Conservation (phyloP, 352 stramenopile genomes). For the Phytophthora chlamydospora region DNA sequence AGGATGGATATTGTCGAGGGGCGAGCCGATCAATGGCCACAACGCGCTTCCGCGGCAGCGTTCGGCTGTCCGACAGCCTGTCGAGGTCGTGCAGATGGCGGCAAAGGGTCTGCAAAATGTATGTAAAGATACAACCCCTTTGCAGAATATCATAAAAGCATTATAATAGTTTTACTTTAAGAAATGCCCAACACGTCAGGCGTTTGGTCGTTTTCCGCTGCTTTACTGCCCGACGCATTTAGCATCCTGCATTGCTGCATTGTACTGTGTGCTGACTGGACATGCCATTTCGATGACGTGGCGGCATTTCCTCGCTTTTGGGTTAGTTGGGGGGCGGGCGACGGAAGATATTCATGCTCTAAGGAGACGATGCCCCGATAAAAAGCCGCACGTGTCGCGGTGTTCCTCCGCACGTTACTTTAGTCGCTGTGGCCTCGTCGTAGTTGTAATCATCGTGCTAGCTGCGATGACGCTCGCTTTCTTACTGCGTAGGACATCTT, state of each 20-base stretch:
- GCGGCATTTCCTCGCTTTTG: background rate
- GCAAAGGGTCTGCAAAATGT: no score
- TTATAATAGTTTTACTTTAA: no score
- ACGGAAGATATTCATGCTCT: background rate
- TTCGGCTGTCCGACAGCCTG: no score
- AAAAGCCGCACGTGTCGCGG: background rate
- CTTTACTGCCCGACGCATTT: background rate
- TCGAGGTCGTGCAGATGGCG: no score
- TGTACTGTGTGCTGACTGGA: constrained; percentile 4
- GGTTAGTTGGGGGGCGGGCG: background rate
- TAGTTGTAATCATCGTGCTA: constrained; percentile 4
- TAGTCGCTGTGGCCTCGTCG: background rate
- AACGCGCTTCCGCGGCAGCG: no score
- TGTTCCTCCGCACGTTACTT: background rate
- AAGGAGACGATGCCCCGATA: background rate
- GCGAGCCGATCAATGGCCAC: no score
- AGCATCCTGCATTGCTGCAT: constrained; percentile 11
- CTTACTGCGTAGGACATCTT: constrained; percentile 5
- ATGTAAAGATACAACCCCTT: no score
- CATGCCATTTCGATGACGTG: background rate
- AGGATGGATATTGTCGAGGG: no score
- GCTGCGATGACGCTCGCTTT: constrained; percentile 7
- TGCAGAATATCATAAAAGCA: no score
- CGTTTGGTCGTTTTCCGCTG: no score
- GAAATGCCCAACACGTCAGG: no score